A percentile compares a stretch with the other conserved stretches of the same genome.
Conservation (phyloP, 2,329 filamentous ascomycete genomes). For the Lachnellula cervina region DNA sequence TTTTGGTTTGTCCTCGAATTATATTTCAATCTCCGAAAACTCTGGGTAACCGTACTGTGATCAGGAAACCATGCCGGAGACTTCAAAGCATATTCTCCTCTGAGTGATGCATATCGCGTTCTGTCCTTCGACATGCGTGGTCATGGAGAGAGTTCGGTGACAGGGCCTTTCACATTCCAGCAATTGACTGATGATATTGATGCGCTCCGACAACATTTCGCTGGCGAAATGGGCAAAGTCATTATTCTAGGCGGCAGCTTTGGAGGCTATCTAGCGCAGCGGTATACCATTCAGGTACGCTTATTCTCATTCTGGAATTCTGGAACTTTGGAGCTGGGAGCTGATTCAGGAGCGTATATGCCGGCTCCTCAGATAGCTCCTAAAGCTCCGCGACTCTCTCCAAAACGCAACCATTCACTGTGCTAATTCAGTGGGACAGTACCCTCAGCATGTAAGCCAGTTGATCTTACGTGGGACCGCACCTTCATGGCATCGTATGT, state of each 20-base stretch:
- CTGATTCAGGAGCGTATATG: too few relatives aligned
- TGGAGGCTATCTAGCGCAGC: conserved; percentile 36
- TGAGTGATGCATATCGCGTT: conserved; percentile 28
- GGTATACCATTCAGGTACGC: conserved; percentile 32
- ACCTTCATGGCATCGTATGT: conserved; percentile 35
- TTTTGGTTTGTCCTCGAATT: conserved; percentile 25
- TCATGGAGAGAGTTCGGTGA: conserved; percentile 34
- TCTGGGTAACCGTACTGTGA: conserved; percentile 22
- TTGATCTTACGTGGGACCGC: conserved; percentile 36
- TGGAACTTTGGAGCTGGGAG: too few relatives aligned
- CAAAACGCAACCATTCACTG: too few relatives aligned
- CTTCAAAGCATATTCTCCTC: conserved; percentile 31
- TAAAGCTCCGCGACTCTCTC: too few relatives aligned
- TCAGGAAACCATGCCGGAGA: conserved; percentile 29
- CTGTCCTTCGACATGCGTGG: conserved; percentile 36
- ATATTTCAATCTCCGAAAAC: too few relatives aligned
- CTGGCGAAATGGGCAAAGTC: conserved; percentile 20
- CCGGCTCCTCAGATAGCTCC: too few relatives aligned
- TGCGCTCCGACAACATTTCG: conserved; percentile 30
- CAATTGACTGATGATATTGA: conserved; percentile 38
- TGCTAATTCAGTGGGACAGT: conserved; percentile 16
- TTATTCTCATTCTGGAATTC: too few relatives aligned
- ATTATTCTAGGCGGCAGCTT: conserved; percentile 38
- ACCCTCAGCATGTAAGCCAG: conserved; percentile 29
- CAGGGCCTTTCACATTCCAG: conserved; percentile 33